Percentiles rank a stretch among this genome's conserved stretches.
Evolutionary conservation across 805 yeast species (phyloP).

Genomic region (Candida glaebosa): DNA sequence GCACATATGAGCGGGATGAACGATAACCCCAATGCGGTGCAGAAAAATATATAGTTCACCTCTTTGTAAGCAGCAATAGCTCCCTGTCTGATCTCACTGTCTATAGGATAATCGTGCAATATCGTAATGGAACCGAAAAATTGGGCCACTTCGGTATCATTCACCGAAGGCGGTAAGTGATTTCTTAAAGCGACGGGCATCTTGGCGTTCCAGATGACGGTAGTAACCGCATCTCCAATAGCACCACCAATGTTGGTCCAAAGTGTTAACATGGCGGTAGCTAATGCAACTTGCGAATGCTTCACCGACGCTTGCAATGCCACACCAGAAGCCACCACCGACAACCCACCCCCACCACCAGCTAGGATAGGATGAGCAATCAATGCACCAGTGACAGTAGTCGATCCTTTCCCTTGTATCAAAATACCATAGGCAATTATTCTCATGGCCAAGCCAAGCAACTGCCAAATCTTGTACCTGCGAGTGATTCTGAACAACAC

Average conservation of each 20-base stretch:
- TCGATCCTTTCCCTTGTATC: constrained; percentile 16
- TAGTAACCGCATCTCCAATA: constrained; percentile 37
- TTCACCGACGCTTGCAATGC: constrained; percentile 42
- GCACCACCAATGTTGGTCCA: constrained; percentile 35
- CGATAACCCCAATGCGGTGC: constrained; percentile 24
- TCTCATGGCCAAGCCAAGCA: constrained; percentile 29
- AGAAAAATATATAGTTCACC: constrained; percentile 23
- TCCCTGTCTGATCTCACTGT: constrained; percentile 24
- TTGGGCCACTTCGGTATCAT: constrained; percentile 14
- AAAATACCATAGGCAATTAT: constrained; percentile 28
- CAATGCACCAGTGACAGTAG: constrained; percentile 26
- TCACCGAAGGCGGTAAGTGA: constrained; percentile 20
- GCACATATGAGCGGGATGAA: constrained; percentile 25
- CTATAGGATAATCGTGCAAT: constrained; percentile 21
- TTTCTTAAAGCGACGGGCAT: constrained; percentile 25
- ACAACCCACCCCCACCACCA: constrained; percentile 40
- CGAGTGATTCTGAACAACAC: constrained; percentile 28
- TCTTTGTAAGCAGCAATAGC: constrained; percentile 29
- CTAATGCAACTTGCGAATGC: constrained; percentile 39
- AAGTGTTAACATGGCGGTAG: constrained; percentile 31
- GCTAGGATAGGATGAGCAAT: constrained; percentile 31
- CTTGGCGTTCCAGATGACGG: constrained; percentile 29
- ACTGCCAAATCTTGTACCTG: constrained; percentile 34
- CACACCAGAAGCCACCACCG: constrained; percentile 32
- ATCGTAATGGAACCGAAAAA: constrained; percentile 20